Conservation (phyloP, 768 basidiomycete genomes). For the Suillus variegatus region DNA sequence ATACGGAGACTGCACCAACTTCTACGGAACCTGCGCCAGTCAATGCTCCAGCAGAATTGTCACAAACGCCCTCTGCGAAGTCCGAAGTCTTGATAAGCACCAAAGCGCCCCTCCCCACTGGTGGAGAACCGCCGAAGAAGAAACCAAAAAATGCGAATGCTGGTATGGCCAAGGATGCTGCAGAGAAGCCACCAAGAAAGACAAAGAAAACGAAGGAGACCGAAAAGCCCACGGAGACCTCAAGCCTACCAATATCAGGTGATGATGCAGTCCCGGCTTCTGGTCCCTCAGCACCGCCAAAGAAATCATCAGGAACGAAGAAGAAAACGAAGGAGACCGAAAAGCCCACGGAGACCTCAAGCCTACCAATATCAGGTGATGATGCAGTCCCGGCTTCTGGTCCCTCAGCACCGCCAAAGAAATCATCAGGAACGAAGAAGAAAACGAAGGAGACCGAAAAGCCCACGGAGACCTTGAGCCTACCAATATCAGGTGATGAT, state of each 20-base stretch:
- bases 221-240: background rate
- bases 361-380: background rate
- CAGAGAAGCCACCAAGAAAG: constrained; percentile 10
- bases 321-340: constrained; percentile 9
- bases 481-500: background rate
- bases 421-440: background rate
- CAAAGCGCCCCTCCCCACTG: background rate
- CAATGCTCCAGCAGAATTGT: background rate
- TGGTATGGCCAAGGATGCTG: constrained; percentile 1
- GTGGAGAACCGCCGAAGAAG: constrained; percentile 7
- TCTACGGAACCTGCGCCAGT: constrained; percentile 4
- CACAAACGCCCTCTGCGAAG: constrained; percentile 1
- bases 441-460: constrained; percentile 3
- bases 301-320: constrained; percentile 9
- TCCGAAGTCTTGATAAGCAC: constrained; percentile 3
- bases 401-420: background rate
- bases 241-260: background rate
- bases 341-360: background rate
- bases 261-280: background rate
- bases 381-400: background rate
- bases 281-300: background rate
- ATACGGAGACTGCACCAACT: background rate
- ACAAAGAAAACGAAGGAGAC: constrained; percentile 9
- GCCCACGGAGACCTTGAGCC: background rate
- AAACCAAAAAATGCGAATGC: constrained; percentile 7